Conservation (phyloP, 495 filamentous ascomycete genomes). For the Podospora fimiseda region DNA sequence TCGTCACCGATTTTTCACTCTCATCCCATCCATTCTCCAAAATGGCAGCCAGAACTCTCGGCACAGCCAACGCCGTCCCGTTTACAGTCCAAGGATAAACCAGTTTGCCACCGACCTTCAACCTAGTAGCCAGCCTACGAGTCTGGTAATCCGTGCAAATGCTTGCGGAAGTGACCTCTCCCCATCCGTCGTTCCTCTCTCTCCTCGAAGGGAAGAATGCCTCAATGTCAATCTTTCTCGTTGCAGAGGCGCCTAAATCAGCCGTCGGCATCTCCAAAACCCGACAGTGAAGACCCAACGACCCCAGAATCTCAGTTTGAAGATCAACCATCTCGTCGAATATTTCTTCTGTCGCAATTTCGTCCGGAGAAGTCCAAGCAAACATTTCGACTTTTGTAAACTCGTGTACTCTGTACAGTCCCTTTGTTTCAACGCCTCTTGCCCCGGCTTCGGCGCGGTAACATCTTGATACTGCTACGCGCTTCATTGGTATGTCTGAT, state of each 20-base stretch:
- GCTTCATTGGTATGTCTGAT: constrained; percentile 55
- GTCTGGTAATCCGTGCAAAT: constrained; percentile 95
- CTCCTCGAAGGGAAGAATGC: constrained; percentile 83
- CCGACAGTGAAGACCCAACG: constrained; percentile 75
- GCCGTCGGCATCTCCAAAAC: constrained; percentile 85
- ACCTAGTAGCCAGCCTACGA: constrained; percentile 67
- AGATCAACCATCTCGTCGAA: constrained; percentile 81
- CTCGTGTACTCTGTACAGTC: constrained; percentile 96
- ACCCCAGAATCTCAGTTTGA: constrained; percentile 72
- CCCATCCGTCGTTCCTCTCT: constrained; percentile 72
- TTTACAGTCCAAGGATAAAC: constrained; percentile 81
- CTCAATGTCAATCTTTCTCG: constrained; percentile 86
- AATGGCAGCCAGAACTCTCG: constrained; percentile 81
- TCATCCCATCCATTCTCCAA: constrained; percentile 90
- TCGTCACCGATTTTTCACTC: constrained; percentile 49
- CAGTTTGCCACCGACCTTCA: constrained; percentile 42
- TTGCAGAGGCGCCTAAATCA: constrained; percentile 83
- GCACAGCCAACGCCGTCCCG: constrained; percentile 88
- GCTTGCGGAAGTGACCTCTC: constrained; percentile 84
- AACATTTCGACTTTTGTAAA: constrained; percentile 99
- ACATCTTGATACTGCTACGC: constrained; percentile 77
- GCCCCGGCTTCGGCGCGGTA: constrained; percentile 93
- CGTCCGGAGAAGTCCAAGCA: constrained; percentile 63
- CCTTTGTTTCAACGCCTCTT: constrained; percentile 83
- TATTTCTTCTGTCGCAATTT: constrained; percentile 41